phyloP scores from a whole-genome alignment of 164 flowering plant species.

The Magnolia officinalis region DNA sequence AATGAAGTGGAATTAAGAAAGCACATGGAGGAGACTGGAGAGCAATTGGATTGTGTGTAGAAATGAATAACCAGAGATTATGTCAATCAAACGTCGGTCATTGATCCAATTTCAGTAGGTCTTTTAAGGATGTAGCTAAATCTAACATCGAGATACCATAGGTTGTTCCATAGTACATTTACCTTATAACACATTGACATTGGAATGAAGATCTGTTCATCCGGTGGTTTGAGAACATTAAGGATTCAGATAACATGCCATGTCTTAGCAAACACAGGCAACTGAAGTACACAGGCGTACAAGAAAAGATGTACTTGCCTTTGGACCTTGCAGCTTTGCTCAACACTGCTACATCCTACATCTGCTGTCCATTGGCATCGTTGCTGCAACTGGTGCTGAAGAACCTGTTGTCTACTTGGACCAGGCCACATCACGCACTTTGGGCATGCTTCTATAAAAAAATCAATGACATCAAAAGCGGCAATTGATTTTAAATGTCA shows the following conservation, averaged over 20 bases:
- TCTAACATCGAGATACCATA: no score
- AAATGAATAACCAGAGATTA: background rate
- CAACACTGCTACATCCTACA: background rate
- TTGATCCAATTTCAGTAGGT: no score
- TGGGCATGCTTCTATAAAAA: background rate
- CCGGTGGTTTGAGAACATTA: no score
- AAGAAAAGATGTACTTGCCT: no score
- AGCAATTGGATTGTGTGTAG: background rate
- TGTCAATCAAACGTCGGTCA: background rate
- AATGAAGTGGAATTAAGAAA: background rate
- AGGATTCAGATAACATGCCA: no score
- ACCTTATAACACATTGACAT: no score
- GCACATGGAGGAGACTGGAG: background rate
- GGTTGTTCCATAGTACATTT: no score
- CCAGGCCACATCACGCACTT: background rate
- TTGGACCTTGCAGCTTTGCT: no score
- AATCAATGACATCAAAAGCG: background rate
- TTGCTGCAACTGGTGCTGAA: background rate
- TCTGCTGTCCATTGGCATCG: background rate
- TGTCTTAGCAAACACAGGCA: no score
- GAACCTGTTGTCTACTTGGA: background rate
- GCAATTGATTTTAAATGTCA: background rate
- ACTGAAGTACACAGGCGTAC: no score
- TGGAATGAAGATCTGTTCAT: no score
- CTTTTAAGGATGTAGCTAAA: no score